These are phyloP conservation scores for Neurospora africana DNA, from an alignment of 495 filamentous ascomycete species.

Conservation along the genomic window DNA sequence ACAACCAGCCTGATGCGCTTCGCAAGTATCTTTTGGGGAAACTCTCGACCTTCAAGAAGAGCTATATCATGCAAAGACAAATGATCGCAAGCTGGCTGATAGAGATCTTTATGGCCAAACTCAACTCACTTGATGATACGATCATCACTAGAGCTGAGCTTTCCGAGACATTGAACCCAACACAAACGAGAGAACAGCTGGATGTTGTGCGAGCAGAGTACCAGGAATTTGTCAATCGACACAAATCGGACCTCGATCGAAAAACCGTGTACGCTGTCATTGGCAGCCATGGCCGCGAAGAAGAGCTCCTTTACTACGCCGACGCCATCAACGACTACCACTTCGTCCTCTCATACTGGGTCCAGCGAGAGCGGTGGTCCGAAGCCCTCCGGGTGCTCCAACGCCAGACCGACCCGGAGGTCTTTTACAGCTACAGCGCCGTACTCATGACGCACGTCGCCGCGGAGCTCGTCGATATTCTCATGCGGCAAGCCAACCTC, in stretches of 20 bases:
- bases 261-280: slow-evolving; percentile 94
- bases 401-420: slow-evolving; percentile 78
- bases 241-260: slow-evolving; percentile 76
- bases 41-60: slow-evolving; percentile 70
- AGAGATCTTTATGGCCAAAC: slow-evolving; percentile 93
- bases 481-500: slow-evolving; percentile 88
- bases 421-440: slow-evolving; percentile 91
- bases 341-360: slow-evolving; percentile 93
- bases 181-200: slow-evolving; percentile 64
- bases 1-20: slow-evolving; percentile 80
- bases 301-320: slow-evolving; percentile 85
- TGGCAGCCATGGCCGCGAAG: slow-evolving; percentile 86
- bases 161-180: slow-evolving; percentile 54
- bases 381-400: slow-evolving; percentile 82
- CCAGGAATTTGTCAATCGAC: slow-evolving; percentile 72
- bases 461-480: slow-evolving; percentile 75
- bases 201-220: slow-evolving; percentile 61
- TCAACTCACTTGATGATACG: slow-evolving; percentile 89
- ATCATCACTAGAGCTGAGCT: slow-evolving; percentile 84
- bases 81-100: slow-evolving; percentile 96
- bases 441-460: slow-evolving; percentile 89
- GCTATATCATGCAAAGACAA: slow-evolving; percentile 77
- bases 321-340: slow-evolving; percentile 81
- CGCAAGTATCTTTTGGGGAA: slow-evolving; percentile 84
- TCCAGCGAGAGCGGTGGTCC: slow-evolving; percentile 90